Conservation (phyloP, 495 filamentous ascomycete species). For the Trichoderma orchidacearum region DNA sequence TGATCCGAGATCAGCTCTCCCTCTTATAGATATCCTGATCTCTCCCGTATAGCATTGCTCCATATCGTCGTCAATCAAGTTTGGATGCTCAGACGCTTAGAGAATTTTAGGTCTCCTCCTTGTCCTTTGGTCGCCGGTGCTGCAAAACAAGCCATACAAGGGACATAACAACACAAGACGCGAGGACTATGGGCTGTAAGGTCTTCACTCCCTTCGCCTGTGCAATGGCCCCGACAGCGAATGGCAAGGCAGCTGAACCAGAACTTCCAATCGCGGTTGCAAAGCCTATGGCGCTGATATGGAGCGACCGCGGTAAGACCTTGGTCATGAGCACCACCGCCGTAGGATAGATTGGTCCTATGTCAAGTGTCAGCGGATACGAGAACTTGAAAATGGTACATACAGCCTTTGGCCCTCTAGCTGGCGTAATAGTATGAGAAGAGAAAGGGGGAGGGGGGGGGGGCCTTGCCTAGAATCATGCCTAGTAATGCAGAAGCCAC, state of each 20-base stretch:
- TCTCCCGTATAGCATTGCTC: too few species aligned
- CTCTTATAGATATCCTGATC: too few species aligned
- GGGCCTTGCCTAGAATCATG: not conserved
- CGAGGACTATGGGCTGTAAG: constrained; percentile 65
- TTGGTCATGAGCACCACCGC: constrained; percentile 62
- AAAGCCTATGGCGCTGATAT: constrained; percentile 73
- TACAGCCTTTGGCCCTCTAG: too few species aligned
- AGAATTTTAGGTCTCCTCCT: not conserved
- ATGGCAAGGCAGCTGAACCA: constrained; percentile 71
- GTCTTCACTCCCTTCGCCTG: constrained; percentile 68
- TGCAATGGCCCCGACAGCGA: constrained; percentile 73
- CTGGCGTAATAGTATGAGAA: too few species aligned
- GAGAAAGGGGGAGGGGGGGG: not conserved
- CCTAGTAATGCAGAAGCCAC: constrained; percentile 63
- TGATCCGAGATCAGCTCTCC: too few species aligned
- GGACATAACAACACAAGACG: constrained; percentile 44
- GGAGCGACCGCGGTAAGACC: constrained; percentile 60
- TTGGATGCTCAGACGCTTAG: too few species aligned
- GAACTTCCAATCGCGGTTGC: constrained; percentile 68
- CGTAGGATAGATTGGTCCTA: constrained; percentile 72
- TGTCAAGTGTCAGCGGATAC: constrained; percentile 31
- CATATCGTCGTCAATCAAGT: too few species aligned
- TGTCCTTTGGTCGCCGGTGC: constrained; percentile 32
- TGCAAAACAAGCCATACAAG: constrained; percentile 37
- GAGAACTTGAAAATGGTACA: not conserved